Evolutionary conservation across 768 basidiomycete species (phyloP).

Genomic region (Auriscalpium orientale): DNA sequence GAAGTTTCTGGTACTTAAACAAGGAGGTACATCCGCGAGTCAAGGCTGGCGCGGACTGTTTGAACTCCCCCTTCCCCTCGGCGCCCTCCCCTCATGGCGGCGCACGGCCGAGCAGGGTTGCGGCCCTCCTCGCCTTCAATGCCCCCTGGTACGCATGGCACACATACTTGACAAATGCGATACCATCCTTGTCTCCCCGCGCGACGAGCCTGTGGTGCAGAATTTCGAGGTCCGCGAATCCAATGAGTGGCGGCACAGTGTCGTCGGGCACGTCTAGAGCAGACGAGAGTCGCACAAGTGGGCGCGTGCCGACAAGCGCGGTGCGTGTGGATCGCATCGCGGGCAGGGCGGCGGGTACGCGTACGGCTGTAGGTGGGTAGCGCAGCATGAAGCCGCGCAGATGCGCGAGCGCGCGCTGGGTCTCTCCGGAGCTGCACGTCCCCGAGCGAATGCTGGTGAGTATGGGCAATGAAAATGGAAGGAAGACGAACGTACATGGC

Average conservation of each 20-base stretch:
- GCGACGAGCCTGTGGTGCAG: slow-evolving; percentile 69
- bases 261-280: slow-evolving; percentile 61
- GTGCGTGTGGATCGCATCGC: slow-evolving; percentile 53
- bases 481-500: slow-evolving; percentile 41
- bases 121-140: slow-evolving; percentile 52
- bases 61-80: too few species aligned
- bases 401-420: slow-evolving; percentile 46
- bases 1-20: too few species aligned
- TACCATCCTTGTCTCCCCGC: slow-evolving; percentile 29
- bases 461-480: background rate
- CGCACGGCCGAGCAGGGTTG: background rate
- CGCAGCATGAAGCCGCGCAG: slow-evolving; percentile 53
- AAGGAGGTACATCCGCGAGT: too few species aligned
- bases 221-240: slow-evolving; percentile 70
- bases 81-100: too few species aligned
- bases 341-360: slow-evolving; percentile 29
- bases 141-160: slow-evolving; percentile 68
- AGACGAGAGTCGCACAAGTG: slow-evolving; percentile 65
- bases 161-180: slow-evolving; percentile 67
- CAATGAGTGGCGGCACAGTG: slow-evolving; percentile 68
- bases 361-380: slow-evolving; percentile 55
- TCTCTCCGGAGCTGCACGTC: slow-evolving; percentile 34
- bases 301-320: slow-evolving; percentile 43
- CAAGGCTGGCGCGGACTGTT: too few species aligned
- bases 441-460: too few species aligned